These are phyloP conservation scores for Lecanosticta acicola DNA, from an alignment of 2,329 filamentous ascomycete genomes.

Conservation along the genomic window DNA sequence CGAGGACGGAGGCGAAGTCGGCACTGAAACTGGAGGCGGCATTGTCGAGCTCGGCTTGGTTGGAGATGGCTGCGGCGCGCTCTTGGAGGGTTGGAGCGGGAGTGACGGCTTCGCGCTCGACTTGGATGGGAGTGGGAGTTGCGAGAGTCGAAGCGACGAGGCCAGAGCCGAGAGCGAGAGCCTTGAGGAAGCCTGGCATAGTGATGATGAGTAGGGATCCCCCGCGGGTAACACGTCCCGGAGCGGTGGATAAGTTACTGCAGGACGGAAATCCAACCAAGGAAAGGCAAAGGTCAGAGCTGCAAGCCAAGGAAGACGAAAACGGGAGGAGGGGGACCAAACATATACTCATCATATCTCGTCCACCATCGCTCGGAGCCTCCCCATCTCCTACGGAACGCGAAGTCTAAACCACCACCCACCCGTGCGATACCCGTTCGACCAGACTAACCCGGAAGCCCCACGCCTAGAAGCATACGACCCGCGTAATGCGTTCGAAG, in stretches of 20 bases:
- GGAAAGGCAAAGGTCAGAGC: too few relatives aligned
- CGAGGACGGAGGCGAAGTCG: constrained; percentile 12
- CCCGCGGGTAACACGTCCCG: too few relatives aligned
- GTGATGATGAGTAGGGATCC: background rate
- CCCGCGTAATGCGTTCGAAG: too few relatives aligned
- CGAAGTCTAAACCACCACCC: background rate
- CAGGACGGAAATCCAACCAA: background rate
- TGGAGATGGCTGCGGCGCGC: constrained; percentile 10
- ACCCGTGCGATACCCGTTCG: too few relatives aligned
- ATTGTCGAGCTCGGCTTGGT: constrained; percentile 15
- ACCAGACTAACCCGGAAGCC: too few relatives aligned
- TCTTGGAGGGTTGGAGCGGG: constrained; percentile 1
- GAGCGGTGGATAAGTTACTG: background rate
- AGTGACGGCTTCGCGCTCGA: constrained; percentile 13
- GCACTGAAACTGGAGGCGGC: constrained; percentile 13
- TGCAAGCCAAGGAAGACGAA: too few relatives aligned
- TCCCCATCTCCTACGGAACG: too few relatives aligned
- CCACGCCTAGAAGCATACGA: too few relatives aligned
- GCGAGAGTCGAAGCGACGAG: constrained; percentile 12
- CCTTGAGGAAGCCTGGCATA: background rate
- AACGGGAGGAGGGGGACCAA: too few relatives aligned
- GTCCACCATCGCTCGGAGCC: background rate
- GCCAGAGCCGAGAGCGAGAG: constrained; percentile 4
- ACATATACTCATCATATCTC: background rate
- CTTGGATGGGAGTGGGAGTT: constrained; percentile 15